Evolutionary conservation across 805 yeast genomes (phyloP).

Genomic region (Metschnikowia borealis): DNA sequence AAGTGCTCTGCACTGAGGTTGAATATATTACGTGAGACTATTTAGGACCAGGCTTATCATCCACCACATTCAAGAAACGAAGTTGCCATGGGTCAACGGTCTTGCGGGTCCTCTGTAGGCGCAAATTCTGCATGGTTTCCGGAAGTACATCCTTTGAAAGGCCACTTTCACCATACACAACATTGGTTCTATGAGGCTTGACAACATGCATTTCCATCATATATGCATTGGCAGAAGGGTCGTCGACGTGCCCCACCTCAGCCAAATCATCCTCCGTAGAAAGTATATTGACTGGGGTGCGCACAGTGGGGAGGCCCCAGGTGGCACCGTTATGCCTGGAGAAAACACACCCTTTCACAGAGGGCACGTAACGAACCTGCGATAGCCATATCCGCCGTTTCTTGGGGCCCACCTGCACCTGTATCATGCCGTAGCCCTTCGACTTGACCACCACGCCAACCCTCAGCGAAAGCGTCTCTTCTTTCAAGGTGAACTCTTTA

Average conservation of each 20-base stretch:
- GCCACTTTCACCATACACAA: background rate
- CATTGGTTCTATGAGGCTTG: background rate
- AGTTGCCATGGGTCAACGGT: background rate
- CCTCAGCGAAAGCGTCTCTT: background rate
- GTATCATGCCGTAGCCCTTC: background rate
- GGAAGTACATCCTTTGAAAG: background rate
- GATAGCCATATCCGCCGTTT: background rate
- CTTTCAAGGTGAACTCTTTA: background rate
- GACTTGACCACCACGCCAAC: background rate
- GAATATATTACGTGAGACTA: too few relatives aligned
- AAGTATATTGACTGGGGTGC: background rate
- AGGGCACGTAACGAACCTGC: background rate
- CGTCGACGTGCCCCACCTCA: background rate
- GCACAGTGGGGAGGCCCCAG: background rate
- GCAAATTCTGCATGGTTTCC: background rate
- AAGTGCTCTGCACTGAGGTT: too few relatives aligned
- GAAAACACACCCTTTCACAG: background rate
- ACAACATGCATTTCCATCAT: background rate
- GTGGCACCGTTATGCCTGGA: background rate
- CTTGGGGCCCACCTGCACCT: background rate
- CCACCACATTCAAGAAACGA: background rate
- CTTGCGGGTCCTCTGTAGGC: background rate
- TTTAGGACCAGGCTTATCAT: background rate
- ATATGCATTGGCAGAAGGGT: background rate
- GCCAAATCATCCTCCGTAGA: background rate